Evolutionary conservation across 176 grass and related monocot species (phyloP).

Genomic region (Carex pumila): DNA sequence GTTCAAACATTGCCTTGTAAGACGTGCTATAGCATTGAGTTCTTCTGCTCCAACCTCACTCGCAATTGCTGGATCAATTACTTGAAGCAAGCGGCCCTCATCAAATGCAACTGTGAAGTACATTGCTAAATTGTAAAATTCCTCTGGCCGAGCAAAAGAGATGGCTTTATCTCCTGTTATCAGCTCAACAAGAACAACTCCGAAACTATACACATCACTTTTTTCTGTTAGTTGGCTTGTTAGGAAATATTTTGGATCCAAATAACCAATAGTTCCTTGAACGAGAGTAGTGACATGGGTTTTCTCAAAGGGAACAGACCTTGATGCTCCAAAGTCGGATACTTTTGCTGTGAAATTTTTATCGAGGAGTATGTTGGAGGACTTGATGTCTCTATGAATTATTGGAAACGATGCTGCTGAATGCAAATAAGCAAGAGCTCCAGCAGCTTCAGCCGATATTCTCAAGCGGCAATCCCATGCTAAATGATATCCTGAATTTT

Average conservation of each 20-base stretch:
- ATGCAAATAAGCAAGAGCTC: conserved; percentile 21
- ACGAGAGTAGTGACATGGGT: conserved; percentile 21
- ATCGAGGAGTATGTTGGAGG: conserved; percentile 8
- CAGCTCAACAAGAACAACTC: conserved; percentile 18
- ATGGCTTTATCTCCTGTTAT: conserved; percentile 19
- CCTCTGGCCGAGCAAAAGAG: conserved; percentile 6
- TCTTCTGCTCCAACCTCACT: not conserved
- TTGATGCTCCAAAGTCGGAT: conserved; percentile 18
- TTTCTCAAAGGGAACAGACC: conserved; percentile 14
- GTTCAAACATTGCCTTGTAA: conserved; percentile 10
- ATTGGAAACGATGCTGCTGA: conserved; percentile 5
- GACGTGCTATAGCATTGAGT: not conserved
- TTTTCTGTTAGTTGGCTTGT: conserved; percentile 11
- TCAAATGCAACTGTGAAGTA: not conserved
- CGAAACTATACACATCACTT: conserved; percentile 23
- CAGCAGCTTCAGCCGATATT: conserved; percentile 9
- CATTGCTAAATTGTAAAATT: conserved; percentile 3
- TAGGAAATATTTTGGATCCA: conserved; percentile 19
- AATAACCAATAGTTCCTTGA: conserved; percentile 20
- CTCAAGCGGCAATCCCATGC: not conserved
- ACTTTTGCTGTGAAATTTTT: conserved; percentile 11
- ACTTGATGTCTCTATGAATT: conserved; percentile 24
- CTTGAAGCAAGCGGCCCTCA: not conserved
- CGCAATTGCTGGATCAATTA: not conserved
- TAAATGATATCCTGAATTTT: not conserved